These are phyloP conservation scores for Adansonia grandidieri DNA, from an alignment of 441 rosid genomes.

Conservation along the genomic window DNA sequence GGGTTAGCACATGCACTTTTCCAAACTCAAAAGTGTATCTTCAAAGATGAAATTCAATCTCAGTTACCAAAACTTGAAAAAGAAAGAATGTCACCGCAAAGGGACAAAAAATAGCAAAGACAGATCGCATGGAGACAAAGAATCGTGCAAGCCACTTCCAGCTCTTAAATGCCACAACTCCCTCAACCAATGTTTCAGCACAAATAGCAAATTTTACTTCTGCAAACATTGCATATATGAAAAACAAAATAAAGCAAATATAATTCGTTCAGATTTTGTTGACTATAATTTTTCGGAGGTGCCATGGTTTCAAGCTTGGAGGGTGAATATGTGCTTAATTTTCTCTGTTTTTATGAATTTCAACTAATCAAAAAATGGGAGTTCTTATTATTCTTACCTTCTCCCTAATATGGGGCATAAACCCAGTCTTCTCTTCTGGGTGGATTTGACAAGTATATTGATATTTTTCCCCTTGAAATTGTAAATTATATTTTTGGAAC, in stretches of 20 bases:
- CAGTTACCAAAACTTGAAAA: not conserved
- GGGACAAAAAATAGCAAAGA: not conserved
- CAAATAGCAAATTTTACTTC: not conserved
- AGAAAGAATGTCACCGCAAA: constrained; percentile 1
- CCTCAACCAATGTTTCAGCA: not conserved
- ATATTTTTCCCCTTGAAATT: not conserved
- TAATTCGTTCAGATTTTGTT: not conserved
- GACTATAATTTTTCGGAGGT: not conserved
- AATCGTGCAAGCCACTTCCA: constrained; percentile 12
- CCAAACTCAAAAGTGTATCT: not conserved
- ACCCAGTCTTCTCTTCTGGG: not conserved
- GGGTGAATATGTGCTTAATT: too few species aligned
- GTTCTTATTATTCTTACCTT: not conserved
- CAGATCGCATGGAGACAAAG: not conserved
- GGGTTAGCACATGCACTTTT: not conserved
- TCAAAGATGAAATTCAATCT: not conserved
- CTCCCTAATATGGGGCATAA: not conserved
- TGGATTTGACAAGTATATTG: not conserved
- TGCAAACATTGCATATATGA: not conserved
- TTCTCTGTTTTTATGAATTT: not conserved
- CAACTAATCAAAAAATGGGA: not conserved
- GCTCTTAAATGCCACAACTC: too few species aligned
- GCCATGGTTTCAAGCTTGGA: not conserved
- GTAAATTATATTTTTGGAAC: not conserved
- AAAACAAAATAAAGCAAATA: not conserved